A percentile compares a stretch with the other conserved stretches of the same genome.
Evolutionary conservation across 2,329 filamentous ascomycete species (phyloP).

Genomic region (Penicillium expansum): DNA sequence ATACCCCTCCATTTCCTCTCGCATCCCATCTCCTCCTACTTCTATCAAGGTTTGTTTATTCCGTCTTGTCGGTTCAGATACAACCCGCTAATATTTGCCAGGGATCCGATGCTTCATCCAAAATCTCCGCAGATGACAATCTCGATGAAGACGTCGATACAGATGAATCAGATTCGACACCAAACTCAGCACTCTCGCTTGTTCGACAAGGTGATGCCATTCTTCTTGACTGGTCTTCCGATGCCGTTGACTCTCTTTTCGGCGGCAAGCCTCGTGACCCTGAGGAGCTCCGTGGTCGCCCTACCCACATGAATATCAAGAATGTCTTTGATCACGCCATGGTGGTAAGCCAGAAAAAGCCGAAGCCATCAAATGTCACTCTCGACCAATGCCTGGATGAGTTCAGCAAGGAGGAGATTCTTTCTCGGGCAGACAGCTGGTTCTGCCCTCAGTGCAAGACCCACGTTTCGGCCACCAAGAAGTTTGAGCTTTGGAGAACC

Average conservation of each 20-base stretch:
- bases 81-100: not conserved
- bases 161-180: constrained; percentile 23
- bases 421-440: constrained; percentile 96
- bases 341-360: constrained; percentile 58
- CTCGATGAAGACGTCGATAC: constrained; percentile 34
- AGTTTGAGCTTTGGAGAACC: constrained; percentile 94
- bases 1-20: constrained; percentile 55
- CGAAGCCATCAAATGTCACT: constrained; percentile 68
- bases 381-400: constrained; percentile 91
- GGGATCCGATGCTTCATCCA: constrained; percentile 3
- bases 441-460: constrained; percentile 96
- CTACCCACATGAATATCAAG: constrained; percentile 56
- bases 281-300: constrained; percentile 57
- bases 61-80: not conserved
- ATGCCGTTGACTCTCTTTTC: constrained; percentile 71
- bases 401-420: constrained; percentile 87
- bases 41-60: constrained; percentile 17
- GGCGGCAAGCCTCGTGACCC: constrained; percentile 35
- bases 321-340: constrained; percentile 62
- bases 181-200: constrained; percentile 46
- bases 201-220: constrained; percentile 81
- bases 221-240: constrained; percentile 77
- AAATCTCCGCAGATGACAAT: constrained; percentile 16
- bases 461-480: constrained; percentile 87
- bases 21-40: constrained; percentile 36